These are phyloP conservation scores for Cladobotryum mycophilum DNA, from an alignment of 2,329 filamentous ascomycete genomes.

Conservation along the genomic window DNA sequence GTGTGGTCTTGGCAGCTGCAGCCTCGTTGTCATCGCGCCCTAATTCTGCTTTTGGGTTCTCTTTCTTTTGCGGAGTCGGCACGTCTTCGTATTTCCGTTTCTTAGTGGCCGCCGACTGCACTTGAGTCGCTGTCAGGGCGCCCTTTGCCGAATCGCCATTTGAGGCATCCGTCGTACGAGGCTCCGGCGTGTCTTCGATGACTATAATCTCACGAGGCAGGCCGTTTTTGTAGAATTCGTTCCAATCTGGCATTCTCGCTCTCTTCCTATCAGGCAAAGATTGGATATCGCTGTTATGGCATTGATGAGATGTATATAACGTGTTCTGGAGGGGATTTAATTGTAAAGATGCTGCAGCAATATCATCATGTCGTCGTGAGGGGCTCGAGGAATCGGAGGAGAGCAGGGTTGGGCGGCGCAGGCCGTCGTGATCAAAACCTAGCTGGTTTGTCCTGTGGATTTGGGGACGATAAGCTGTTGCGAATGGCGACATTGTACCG, in stretches of 20 bases:
- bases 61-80: too few species aligned
- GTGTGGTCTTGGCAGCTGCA: too few species aligned
- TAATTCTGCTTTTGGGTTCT: too few species aligned
- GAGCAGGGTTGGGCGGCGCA: background rate
- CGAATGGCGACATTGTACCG: too few species aligned
- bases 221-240: conserved; percentile 73
- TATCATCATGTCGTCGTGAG: background rate
- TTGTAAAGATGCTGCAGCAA: background rate
- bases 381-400: background rate
- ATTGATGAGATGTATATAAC: background rate
- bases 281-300: background rate
- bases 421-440: too few species aligned
- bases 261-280: background rate
- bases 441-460: too few species aligned
- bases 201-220: conserved; percentile 77
- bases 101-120: too few species aligned
- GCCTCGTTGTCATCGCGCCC: too few species aligned
- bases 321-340: background rate
- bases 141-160: too few species aligned
- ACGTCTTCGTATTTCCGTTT: too few species aligned
- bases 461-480: too few species aligned
- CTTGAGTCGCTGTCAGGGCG: too few species aligned
- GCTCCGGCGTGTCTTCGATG: conserved; percentile 65
- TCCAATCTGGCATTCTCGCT: conserved; percentile 56
- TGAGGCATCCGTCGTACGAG: conserved; percentile 15